These are phyloP conservation scores for Sarcomyxa edulis DNA, from an alignment of 768 basidiomycete genomes.

Conservation along the genomic window DNA sequence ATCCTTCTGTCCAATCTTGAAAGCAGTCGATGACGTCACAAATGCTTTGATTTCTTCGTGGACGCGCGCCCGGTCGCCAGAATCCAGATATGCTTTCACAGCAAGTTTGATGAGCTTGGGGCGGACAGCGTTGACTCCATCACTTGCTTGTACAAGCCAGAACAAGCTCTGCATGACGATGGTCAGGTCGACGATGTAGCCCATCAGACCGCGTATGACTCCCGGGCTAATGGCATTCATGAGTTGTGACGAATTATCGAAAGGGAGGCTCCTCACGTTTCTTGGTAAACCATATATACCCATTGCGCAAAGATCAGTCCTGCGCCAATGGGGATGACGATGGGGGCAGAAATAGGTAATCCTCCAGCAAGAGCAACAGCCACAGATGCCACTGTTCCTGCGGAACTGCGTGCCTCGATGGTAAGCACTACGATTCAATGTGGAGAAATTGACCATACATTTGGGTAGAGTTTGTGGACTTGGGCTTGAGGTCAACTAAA, in stretches of 20 bases:
- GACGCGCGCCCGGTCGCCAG: no score
- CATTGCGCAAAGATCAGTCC: conserved; percentile 13
- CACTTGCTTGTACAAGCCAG: conserved; percentile 3
- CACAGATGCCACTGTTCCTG: no score
- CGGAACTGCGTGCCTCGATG: conserved; percentile 6
- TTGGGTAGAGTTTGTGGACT: conserved; percentile 2
- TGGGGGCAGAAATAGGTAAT: conserved; percentile 14
- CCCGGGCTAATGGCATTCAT: no score
- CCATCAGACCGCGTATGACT: no score
- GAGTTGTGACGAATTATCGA: no score
- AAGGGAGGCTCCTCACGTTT: conserved; percentile 17
- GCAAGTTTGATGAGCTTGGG: no score
- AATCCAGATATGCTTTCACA: no score
- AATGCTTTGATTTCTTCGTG: no score
- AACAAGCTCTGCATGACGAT: conserved; percentile 17
- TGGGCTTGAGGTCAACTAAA: background rate
- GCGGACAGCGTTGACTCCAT: background rate
- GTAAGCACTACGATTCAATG: background rate
- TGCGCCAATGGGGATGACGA: conserved; percentile 16
- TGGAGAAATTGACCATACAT: conserved; percentile 1
- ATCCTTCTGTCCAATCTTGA: no score
- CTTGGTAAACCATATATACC: conserved; percentile 14
- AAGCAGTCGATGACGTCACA: no score
- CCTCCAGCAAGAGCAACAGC: conserved; percentile 9
- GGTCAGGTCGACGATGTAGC: conserved; percentile 20